Evolutionary conservation across 768 basidiomycete genomes (phyloP), one percentile per base, ranked within the genome.

Genomic region (Hericium coralloides): DNA sequence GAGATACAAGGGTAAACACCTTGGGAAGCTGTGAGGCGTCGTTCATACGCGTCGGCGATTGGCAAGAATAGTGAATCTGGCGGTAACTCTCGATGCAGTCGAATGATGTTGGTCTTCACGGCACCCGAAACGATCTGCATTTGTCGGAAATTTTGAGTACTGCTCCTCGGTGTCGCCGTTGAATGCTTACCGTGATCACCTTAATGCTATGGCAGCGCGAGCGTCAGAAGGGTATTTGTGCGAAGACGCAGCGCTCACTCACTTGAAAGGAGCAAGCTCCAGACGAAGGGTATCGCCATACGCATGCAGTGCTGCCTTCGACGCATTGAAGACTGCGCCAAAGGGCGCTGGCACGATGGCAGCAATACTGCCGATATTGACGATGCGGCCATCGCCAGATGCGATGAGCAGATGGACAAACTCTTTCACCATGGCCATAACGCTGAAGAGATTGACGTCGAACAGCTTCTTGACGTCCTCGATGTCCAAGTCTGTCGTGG

Each of bases 271-370:
- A 15, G 59, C 66, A 15, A 73, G 55, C 49, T 73, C 72, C 8
- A 72, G 53, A 2, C 72, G 63, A 12, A 73, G 58, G 4, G 67
- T 69, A 58, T 73, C 62, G 10, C 67, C 62, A 48, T 67, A 70
- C 12, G 66, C 51, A 52, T 65, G 63, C 3, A 73, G 58, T 1
- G 72, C 72, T n/a, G 70, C 72, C 49, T 73, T 73, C 47, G 61
- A 65, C 1, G 66, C 60, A 50, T 69, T 69, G 49, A 71, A 73
- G 3, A 62, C 45, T 9, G 62, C 62, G 12, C 67, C 63, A 52
- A 70, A 72, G 0, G 68, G 66, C 43, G 60, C 55, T 2, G 70
- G 72, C 41, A 70, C 59, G 12, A 72, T 52, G 3, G 60, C 69
- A 3, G 63, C 49, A 7, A 70, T 58, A 50, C 68, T 69, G 22